phyloP scores from a whole-genome alignment of 345 rosid species.

The Lenwebbia sp. region DNA sequence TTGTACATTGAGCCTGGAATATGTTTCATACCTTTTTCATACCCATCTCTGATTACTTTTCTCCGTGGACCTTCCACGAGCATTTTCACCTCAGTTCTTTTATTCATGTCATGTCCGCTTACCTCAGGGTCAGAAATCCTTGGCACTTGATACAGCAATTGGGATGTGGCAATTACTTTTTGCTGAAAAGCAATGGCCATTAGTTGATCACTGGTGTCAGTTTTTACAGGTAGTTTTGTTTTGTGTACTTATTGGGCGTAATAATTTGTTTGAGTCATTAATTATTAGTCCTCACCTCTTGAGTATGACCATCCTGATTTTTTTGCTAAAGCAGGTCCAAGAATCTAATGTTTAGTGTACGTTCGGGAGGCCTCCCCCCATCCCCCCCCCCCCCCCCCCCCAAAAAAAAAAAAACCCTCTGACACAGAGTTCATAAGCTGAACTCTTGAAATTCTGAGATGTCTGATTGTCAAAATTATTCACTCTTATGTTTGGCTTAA shows the following conservation, averaged over 20 bases:
- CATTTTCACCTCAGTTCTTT: not conserved
- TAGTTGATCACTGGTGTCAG: conserved; percentile 95
- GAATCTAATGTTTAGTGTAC: too few species aligned
- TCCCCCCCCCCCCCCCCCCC: too few species aligned
- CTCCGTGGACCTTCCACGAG: not conserved
- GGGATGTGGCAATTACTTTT: conserved; percentile 99
- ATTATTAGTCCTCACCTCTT: not conserved
- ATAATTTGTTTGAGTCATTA: not conserved
- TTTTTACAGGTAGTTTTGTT: conserved; percentile 67
- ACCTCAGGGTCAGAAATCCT: conserved; percentile 88
- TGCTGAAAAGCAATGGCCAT: conserved; percentile 91
- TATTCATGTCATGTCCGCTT: not conserved
- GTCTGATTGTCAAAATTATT: too few species aligned
- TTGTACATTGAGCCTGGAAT: not conserved
- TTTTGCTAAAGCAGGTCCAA: too few species aligned
- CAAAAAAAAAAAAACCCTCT: too few species aligned
- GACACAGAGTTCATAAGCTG: not conserved
- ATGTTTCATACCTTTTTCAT: not conserved
- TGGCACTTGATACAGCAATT: conserved; percentile 96
- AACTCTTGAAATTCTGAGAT: not conserved
- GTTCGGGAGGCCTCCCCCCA: too few species aligned
- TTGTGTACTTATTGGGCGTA: not conserved
- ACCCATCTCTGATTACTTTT: not conserved
- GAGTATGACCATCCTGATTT: not conserved
- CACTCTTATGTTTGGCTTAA: too few species aligned